Evolutionary conservation across 1,284 basidiomycete genomes (phyloP).

Genomic region (Thelephora terrestris): DNA sequence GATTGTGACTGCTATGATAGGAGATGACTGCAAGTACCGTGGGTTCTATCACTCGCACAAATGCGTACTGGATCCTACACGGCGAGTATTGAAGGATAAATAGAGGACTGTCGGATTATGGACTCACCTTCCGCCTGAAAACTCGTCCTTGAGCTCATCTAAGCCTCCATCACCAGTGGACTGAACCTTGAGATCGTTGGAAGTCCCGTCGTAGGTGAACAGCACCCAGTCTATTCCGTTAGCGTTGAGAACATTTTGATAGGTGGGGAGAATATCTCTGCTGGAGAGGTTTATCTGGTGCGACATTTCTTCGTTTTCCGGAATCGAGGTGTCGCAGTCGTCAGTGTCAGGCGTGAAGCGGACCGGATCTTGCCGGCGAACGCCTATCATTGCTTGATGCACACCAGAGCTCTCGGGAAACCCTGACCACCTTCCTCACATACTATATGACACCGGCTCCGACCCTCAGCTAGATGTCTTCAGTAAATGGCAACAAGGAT

Average conservation of each 20-base stretch:
- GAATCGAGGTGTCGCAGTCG: not conserved
- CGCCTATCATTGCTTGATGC: not conserved
- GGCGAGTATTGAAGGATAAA: conserved; percentile 1
- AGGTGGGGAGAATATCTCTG: conserved; percentile 65
- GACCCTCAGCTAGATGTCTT: no score
- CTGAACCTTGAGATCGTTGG: conserved; percentile 88
- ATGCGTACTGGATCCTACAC: conserved; percentile 87
- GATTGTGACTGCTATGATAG: not conserved
- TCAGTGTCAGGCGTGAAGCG: not conserved
- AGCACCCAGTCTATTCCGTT: conserved; percentile 79
- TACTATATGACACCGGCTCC: no score
- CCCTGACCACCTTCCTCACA: no score
- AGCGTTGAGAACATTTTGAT: conserved; percentile 71
- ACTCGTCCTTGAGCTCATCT: conserved; percentile 90
- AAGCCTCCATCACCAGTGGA: conserved; percentile 76
- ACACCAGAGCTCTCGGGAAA: not conserved
- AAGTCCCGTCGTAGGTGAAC: conserved; percentile 77
- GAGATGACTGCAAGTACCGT: conserved; percentile 38
- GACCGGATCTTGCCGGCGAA: not conserved
- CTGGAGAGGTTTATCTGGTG: conserved; percentile 67
- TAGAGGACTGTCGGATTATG: not conserved
- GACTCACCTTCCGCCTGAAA: conserved; percentile 80
- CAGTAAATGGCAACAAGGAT: no score
- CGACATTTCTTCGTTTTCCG: conserved; percentile 42
- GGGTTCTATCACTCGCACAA: conserved; percentile 80